These are phyloP conservation scores for Cladophialophora immunda DNA, from an alignment of 2,329 filamentous ascomycete species.

Conservation along the genomic window DNA sequence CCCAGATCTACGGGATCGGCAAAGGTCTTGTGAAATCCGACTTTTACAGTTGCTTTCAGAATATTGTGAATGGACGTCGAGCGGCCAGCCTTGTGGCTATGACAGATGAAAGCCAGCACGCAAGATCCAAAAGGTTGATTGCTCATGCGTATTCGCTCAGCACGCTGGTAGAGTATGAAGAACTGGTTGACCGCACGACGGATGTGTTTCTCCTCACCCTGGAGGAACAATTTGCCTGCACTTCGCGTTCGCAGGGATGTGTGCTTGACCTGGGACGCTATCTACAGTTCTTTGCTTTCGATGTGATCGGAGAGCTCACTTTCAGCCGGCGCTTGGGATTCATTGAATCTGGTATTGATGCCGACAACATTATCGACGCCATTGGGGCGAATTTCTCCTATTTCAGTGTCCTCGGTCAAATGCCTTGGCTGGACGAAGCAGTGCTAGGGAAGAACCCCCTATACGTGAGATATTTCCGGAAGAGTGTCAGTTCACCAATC, in stretches of 20 bases:
- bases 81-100: constrained; percentile 49
- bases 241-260: background rate
- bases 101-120: constrained; percentile 53
- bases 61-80: constrained; percentile 43
- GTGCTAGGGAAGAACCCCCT: constrained; percentile 48
- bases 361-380: constrained; percentile 45
- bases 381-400: constrained; percentile 45
- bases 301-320: constrained; percentile 50
- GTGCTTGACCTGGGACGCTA: constrained; percentile 44
- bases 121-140: constrained; percentile 50
- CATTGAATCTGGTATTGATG: constrained; percentile 45
- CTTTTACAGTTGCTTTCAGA: constrained; percentile 45
- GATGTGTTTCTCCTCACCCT: constrained; percentile 42
- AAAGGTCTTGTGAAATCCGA: constrained; percentile 39
- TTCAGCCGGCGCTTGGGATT: constrained; percentile 48
- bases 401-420: constrained; percentile 44
- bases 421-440: constrained; percentile 48
- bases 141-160: constrained; percentile 53
- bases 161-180: constrained; percentile 52
- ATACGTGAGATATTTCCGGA: constrained; percentile 38
- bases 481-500: constrained; percentile 36
- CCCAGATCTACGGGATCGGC: constrained; percentile 41
- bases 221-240: constrained; percentile 40
- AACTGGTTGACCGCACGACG: constrained; percentile 49
- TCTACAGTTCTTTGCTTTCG: constrained; percentile 49